Percentiles rank a stretch among this genome's conserved stretches.
Conservation (phyloP, 2,329 filamentous ascomycete genomes). For the Alternaria burnsii region DNA sequence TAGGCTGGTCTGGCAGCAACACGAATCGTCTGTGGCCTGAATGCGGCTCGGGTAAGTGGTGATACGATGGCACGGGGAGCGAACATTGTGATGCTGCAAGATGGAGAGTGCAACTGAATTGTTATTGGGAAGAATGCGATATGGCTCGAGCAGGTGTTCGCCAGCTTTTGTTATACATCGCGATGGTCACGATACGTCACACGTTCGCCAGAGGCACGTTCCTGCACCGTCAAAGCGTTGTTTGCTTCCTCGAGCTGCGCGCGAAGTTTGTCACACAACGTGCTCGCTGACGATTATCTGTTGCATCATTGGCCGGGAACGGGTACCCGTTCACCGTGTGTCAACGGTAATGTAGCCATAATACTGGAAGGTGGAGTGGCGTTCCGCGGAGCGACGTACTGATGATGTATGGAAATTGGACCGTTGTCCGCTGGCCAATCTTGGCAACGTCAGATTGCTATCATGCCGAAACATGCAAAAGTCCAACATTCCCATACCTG, state of each 20-base stretch:
- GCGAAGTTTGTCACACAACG: background rate
- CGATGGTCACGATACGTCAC: conserved; percentile 2
- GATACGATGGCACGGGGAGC: conserved; percentile 13
- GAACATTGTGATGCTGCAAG: conserved; percentile 10
- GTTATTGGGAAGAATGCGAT: no score
- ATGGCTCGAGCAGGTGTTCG: background rate
- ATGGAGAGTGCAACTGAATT: no score
- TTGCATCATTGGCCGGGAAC: background rate
- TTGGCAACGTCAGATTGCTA: conserved; percentile 12
- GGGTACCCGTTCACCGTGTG: background rate
- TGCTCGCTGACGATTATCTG: background rate
- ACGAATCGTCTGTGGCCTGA: conserved; percentile 13
- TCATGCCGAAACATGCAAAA: conserved; percentile 12
- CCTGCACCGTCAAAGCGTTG: background rate
- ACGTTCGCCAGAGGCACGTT: conserved; percentile 4
- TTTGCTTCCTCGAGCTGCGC: background rate
- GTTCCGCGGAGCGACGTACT: conserved; percentile 1
- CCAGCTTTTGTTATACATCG: background rate
- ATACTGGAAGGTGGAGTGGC: background rate
- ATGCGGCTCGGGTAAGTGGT: conserved; percentile 15
- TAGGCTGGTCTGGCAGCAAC: conserved; percentile 7
- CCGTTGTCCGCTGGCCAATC: conserved; percentile 10
- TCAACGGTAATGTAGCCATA: background rate
- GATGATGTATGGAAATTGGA: conserved; percentile 1
- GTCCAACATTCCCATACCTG: conserved; percentile 6